phyloP scores from a whole-genome alignment of 495 filamentous ascomycete genomes.

The Xylaria intraflava region DNA sequence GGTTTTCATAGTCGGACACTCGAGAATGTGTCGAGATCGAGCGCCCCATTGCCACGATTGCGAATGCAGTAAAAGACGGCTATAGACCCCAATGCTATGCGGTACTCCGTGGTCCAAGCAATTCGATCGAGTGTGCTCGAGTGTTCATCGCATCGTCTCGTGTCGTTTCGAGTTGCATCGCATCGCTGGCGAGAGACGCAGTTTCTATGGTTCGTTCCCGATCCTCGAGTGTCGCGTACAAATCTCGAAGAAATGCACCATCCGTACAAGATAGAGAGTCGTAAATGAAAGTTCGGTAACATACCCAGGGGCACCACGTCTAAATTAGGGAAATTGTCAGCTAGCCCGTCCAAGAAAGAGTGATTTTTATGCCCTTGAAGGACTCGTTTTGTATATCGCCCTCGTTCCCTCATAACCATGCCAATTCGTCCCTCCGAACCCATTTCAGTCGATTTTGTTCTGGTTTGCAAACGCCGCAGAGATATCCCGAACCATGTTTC shows the following conservation, averaged over 20 bases:
- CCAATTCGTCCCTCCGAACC: neutral
- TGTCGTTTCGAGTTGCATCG: too few species aligned
- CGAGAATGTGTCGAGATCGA: neutral
- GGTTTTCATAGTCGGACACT: neutral
- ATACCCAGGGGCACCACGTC: constrained; percentile 74
- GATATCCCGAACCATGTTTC: neutral
- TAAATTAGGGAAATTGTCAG: constrained; percentile 22
- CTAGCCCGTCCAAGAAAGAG: neutral
- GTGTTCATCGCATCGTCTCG: neutral
- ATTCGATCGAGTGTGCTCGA: neutral
- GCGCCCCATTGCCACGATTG: neutral
- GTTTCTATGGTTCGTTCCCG: neutral
- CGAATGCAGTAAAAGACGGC: neutral
- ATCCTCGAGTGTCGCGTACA: constrained; percentile 3
- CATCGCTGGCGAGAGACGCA: neutral
- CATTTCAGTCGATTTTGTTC: neutral
- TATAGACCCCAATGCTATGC: neutral
- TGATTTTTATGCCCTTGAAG: neutral
- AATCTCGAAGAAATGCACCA: neutral
- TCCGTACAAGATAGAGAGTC: neutral
- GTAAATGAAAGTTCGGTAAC: neutral
- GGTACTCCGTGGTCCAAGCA: neutral
- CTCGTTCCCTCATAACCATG: neutral
- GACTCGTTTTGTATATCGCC: neutral
- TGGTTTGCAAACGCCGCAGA: neutral